Evolutionary conservation across 1,284 basidiomycete species (phyloP), one percentile per base, ranked within the genome.

Genomic region (Tylopilus orsonianus): DNA sequence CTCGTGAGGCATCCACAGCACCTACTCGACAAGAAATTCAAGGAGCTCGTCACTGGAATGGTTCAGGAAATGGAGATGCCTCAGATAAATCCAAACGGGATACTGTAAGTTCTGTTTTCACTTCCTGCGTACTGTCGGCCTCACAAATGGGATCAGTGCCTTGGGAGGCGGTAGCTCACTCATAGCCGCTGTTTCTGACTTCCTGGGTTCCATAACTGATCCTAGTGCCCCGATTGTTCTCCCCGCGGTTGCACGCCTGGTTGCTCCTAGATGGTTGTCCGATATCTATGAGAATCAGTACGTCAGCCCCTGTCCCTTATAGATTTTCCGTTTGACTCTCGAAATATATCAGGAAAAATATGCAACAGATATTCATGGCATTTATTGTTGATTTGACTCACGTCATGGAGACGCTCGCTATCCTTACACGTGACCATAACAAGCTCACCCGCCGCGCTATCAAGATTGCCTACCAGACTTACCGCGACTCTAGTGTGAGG

Each of bases 211-310:
- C 14, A 19, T 39, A 20, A 12, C 30, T 5, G 34, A 39, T 14
- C 49, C 40, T 10, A 26, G 26, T 14, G 49, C 40, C 16, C 49
- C 40, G 3, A 51, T 50, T 7, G 32, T 44, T 12, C 16, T 44
- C 8, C 20, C 49, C 2, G 19, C 45, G 18, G 8, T 44, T 19
- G 40, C 14, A 12, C 34, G 49, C 13, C 9, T 46, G 3, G 48
- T 16, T 18, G 14, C 16, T 24, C 24, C 16, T 10, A 24, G 26
- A 2, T 46, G 41, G 42, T 8, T 27, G 4, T 34, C 32, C 2
- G 48, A 29, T 8, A 3, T 44, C 29, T 50, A 50, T 13, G 23
- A 33, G 35, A 33, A 33, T 19, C 39, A 7, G 41, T 41, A 32
- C n/a, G 41, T 23, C 29, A 30, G 2, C 10, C 14, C 8, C 10